Percentiles rank a stretch among this genome's conserved stretches.
Conservation (phyloP, 2,329 filamentous ascomycete species). For the Cladosporium cucumerinum region DNA sequence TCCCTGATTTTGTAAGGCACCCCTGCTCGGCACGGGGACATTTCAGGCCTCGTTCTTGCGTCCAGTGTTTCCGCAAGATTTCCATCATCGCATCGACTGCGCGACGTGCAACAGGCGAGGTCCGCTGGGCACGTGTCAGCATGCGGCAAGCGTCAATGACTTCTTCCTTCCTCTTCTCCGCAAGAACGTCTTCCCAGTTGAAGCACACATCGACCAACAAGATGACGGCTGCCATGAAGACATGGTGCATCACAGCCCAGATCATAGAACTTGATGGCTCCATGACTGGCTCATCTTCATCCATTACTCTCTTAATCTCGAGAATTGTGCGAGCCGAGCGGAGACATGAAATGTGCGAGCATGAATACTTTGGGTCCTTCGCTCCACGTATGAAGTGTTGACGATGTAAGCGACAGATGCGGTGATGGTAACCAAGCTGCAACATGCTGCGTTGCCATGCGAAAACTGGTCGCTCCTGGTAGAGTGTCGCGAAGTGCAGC, state of each 20-base stretch:
- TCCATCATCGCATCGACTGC: slow-evolving; percentile 7
- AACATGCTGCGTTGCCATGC: neutral
- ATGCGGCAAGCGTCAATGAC: slow-evolving; percentile 7
- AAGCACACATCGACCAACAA: neutral
- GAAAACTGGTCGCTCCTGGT: neutral
- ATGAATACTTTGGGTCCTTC: slow-evolving; percentile 3
- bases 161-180: slow-evolving; percentile 2
- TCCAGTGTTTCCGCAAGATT: neutral
- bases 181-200: slow-evolving; percentile 13
- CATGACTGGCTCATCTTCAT: slow-evolving; percentile 6
- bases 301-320: slow-evolving; percentile 10
- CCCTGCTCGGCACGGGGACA: neutral
- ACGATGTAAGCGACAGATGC: slow-evolving; percentile 7
- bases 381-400: neutral
- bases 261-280: slow-evolving; percentile 6
- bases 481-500: neutral
- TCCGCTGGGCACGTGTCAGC: neutral
- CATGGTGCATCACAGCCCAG: slow-evolving; percentile 8
- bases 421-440: neutral
- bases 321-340: slow-evolving; percentile 4
- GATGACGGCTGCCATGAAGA: slow-evolving; percentile 10
- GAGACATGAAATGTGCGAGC: slow-evolving; percentile 7
- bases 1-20: neutral
- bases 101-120: neutral
- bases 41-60: neutral